phyloP scores from a whole-genome alignment of 257 asterid genomes.

The Galeopsis tetrahit region DNA sequence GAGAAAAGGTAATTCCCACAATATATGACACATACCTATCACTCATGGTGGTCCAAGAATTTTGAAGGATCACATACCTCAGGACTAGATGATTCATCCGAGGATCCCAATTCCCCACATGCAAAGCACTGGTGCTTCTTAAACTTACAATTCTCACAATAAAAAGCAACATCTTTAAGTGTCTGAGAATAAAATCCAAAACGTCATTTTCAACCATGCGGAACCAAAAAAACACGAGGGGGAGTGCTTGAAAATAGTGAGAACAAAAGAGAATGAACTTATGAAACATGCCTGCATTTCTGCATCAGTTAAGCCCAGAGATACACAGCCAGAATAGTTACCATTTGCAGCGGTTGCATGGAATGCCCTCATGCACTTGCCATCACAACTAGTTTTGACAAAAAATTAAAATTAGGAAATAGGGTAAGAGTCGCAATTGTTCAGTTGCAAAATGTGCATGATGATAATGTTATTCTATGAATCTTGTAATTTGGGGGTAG shows the following conservation, averaged over 20 bases:
- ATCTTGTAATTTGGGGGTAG: background rate
- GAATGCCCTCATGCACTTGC: slow-evolving; percentile 91
- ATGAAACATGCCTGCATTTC: slow-evolving; percentile 55
- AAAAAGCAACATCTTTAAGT: slow-evolving; percentile 45
- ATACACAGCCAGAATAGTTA: slow-evolving; percentile 57
- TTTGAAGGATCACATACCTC: slow-evolving; percentile 54
- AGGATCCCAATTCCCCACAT: slow-evolving; percentile 87
- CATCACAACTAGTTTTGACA: slow-evolving; percentile 66
- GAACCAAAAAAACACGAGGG: slow-evolving; percentile 28
- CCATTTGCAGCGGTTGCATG: slow-evolving; percentile 74
- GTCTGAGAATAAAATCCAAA: slow-evolving; percentile 45
- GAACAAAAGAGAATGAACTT: slow-evolving; percentile 7
- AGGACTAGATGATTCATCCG: slow-evolving; percentile 76
- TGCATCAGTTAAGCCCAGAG: slow-evolving; percentile 62
- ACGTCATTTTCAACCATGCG: slow-evolving; percentile 15
- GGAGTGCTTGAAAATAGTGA: slow-evolving; percentile 2
- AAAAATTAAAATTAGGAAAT: slow-evolving; percentile 3
- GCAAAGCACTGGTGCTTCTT: slow-evolving; percentile 84
- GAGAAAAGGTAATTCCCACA: background rate
- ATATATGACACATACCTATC: background rate
- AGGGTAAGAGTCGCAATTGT: slow-evolving; percentile 17
- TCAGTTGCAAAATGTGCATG: background rate
- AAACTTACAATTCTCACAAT: slow-evolving; percentile 74
- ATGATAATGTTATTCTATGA: background rate
- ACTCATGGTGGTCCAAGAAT: slow-evolving; percentile 7